These are phyloP conservation scores for Nissolia schottii DNA, from an alignment of 306 rosid genomes.

Conservation along the genomic window DNA sequence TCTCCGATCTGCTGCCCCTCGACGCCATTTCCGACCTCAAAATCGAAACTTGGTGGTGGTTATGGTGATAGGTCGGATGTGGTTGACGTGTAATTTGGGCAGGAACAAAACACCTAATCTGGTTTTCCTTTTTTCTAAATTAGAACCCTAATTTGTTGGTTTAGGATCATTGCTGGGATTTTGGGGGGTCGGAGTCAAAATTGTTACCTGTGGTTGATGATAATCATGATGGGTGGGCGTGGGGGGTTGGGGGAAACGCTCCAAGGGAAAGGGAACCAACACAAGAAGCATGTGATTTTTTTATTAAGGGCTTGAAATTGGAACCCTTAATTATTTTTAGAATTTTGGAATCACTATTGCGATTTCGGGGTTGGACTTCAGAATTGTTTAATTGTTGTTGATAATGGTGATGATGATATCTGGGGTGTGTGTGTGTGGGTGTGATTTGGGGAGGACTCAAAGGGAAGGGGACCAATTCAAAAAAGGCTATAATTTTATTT, in stretches of 20 bases:
- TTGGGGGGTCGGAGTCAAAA: background rate
- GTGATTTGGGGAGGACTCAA: background rate
- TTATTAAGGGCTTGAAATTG: background rate
- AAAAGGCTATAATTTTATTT: background rate
- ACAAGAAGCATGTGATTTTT: background rate
- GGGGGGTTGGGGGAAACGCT: background rate
- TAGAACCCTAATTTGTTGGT: slow-evolving; percentile 27
- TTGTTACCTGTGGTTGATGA: background rate
- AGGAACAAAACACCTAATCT: background rate
- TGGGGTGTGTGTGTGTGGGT: background rate
- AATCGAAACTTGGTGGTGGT: slow-evolving; percentile 9
- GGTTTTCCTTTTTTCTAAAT: background rate
- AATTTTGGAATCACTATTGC: background rate
- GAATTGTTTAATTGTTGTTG: background rate
- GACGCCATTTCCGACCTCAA: slow-evolving; percentile 58
- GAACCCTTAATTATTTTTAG: background rate
- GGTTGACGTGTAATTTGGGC: background rate
- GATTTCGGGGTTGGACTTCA: background rate
- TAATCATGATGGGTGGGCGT: background rate
- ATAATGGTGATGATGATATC: background rate
- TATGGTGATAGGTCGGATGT: background rate
- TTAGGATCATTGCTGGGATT: slow-evolving; percentile 7
- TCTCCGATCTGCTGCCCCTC: slow-evolving; percentile 98
- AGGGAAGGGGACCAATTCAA: slow-evolving; percentile 16
- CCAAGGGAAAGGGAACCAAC: background rate